Conservation (phyloP, 1,284 basidiomycete species). For the Polyporus tsugae region DNA sequence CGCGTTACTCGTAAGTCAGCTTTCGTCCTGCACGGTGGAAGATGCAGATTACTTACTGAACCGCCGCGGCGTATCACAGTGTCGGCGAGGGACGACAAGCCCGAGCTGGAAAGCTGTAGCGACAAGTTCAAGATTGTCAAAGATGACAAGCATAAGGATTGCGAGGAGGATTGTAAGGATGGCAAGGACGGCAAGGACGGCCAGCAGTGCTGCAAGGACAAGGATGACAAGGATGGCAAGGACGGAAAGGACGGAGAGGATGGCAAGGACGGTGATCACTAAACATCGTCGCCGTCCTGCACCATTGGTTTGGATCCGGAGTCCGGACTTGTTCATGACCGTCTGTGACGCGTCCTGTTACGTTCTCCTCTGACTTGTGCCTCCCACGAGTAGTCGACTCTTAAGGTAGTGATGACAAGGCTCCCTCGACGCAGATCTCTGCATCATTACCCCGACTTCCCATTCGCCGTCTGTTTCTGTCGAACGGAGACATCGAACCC, state of each 20-base stretch:
- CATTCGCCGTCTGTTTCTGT: background rate
- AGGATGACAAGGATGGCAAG: no score
- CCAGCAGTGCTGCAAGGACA: no score
- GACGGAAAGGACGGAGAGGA: no score
- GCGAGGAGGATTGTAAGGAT: background rate
- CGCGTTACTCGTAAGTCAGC: background rate
- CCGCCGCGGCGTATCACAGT: background rate
- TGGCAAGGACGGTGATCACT: background rate
- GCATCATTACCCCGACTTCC: background rate
- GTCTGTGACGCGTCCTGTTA: no score
- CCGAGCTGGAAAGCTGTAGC: background rate
- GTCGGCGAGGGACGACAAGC: background rate
- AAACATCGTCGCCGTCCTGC: background rate
- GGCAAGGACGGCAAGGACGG: background rate
- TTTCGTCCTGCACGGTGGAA: background rate
- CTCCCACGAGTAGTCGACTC: background rate
- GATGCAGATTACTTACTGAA: background rate
- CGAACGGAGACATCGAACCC: background rate
- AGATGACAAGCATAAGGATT: background rate
- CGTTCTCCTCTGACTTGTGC: background rate
- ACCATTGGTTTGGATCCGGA: no score
- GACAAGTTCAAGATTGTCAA: constrained; percentile 1
- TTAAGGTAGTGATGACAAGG: background rate
- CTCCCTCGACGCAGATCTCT: background rate
- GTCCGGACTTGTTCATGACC: background rate